A percentile compares a stretch with the other conserved stretches of the same genome.
Evolutionary conservation across 805 yeast species (phyloP).

Genomic region (Myxozyma monticola): DNA sequence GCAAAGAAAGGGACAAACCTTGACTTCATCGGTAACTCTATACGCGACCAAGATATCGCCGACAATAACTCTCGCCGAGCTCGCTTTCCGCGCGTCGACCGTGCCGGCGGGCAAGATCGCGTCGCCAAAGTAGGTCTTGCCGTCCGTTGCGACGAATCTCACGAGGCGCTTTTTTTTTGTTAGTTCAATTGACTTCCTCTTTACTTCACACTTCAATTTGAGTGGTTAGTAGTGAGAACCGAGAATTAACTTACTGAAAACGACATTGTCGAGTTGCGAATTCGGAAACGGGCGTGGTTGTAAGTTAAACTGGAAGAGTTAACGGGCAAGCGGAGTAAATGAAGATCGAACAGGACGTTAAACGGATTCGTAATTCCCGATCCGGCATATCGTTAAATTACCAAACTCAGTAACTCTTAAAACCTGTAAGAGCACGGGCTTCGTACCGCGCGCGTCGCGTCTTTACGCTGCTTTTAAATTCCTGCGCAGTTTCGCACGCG

Average conservation of each 20-base stretch:
- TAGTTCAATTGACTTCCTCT: too few species aligned
- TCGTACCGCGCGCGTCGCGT: too few species aligned
- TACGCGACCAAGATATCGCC: constrained; percentile 49
- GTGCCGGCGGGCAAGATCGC: constrained; percentile 44
- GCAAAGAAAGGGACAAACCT: constrained; percentile 12
- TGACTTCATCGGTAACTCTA: constrained; percentile 42
- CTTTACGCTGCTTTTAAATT: too few species aligned
- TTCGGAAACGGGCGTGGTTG: too few species aligned
- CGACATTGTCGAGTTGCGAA: constrained; percentile 5
- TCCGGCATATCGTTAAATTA: too few species aligned
- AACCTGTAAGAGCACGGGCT: too few species aligned
- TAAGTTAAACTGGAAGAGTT: too few species aligned
- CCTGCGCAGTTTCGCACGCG: too few species aligned
- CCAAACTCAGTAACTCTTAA: too few species aligned
- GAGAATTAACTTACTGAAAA: constrained; percentile 17
- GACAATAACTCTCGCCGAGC: constrained; percentile 46
- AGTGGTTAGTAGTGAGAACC: neutral
- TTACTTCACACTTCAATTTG: neutral
- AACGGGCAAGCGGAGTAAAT: too few species aligned
- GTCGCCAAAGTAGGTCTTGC: constrained; percentile 49
- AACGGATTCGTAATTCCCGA: too few species aligned
- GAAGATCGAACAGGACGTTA: too few species aligned
- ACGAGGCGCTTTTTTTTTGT: constrained; percentile 46
- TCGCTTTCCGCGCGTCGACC: constrained; percentile 44
- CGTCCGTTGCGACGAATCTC: constrained; percentile 50